Base-by-base conservation (phyloP, 1,284 basidiomycete species). In the Thecaphora thlaspeos region DNA sequence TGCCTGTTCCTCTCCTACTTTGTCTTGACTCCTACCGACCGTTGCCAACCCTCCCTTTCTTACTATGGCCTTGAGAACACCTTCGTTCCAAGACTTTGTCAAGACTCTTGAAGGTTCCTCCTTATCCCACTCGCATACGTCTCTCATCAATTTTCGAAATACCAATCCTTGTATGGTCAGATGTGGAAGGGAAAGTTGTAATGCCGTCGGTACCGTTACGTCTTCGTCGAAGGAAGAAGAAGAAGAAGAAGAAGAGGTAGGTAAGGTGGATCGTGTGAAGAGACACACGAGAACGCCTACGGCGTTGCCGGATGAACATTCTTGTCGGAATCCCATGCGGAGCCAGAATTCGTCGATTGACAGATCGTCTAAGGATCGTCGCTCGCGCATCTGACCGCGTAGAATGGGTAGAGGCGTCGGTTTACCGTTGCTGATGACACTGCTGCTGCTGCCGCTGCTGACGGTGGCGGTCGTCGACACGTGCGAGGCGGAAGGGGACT, bases 301-400 rank as follows among this genome's bases (percentile, higher is more conserved):
- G 3, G 71, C 71, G 43, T 73, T 75, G 4, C 75, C 75, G 2
- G 72, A 61, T 42, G 67, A 72, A 43, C 75, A 77, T 41, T 77
- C 75, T 44, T 77, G 75, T 2, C 75, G 59, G 45, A 70, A 77
- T 9, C 54, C 75, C 72, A 77, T 72, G 1, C 73, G 60, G 43
- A 73, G 68, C 74, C 75, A 77, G 50, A 74, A 77, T 19, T 70
- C 71, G 44, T 72, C 70, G 26, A 70, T 47, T 18, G 61, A 48
- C 2, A 73, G 45, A 11, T 61, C 53, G 52, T 76, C 72, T 44
- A 77, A 56, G 1, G 58, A 55, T n/a, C 53, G 42, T 10, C 75
- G 56, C 50, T 76, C 75, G n/a, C 46, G 24, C 57, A 69, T 64
- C 7, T 58, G 43, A 10, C 60, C 60, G 11, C 68, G 68, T 11